Base-by-base conservation (phyloP, 371 early-diverging fungal species). In the Mortierella sp. region DNA sequence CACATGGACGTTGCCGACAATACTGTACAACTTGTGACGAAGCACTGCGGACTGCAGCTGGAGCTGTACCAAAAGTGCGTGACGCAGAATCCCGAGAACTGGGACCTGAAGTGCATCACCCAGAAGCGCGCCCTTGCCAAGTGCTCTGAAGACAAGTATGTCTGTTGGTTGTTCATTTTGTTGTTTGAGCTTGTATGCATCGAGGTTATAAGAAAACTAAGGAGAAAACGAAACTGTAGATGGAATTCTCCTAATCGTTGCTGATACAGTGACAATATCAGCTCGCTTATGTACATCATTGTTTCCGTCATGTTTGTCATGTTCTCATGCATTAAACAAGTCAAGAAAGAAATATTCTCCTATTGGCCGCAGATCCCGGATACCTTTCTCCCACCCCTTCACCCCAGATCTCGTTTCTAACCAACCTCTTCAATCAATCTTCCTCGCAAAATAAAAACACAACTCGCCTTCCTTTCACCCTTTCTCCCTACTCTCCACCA, bases 131-230 rank as follows among this genome's bases (percentile, higher is more conserved):
- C 95, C 11, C 90, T 96, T 44, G 95, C 95, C 44, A 93, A 92
- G 81, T 96, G 97, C 79, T 94, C 96, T 0, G 96, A 96, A 88
- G 94, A 95, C 86, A 94, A 94, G 95, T 94, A 91, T 81, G 85
- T 73, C 10, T 73, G n/a, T 38, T 38, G 26, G 60, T 63, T 63
- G 8, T 44, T 16, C 63, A 21, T 6, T 54, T 21, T 45, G 26
- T 21, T 21, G 3, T 71, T 14, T 65, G 45, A 0, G 63, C 14
- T 28, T 60, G 28, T 19, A 1, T 5, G 34, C 0, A 48, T 11
- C 1, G 13, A 8, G 14, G 48, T 11, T 48, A 11, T 48, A 48
- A 11, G 13, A 48, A 48, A 48, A 14, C 48, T 6, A 48, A 48
- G 9, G n/a, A n/a, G n/a, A n/a, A 48, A 8, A 1, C 48, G 42